These are phyloP conservation scores for Tagetes patula DNA, from an alignment of 129 eudicot species.

Conservation along the genomic window DNA sequence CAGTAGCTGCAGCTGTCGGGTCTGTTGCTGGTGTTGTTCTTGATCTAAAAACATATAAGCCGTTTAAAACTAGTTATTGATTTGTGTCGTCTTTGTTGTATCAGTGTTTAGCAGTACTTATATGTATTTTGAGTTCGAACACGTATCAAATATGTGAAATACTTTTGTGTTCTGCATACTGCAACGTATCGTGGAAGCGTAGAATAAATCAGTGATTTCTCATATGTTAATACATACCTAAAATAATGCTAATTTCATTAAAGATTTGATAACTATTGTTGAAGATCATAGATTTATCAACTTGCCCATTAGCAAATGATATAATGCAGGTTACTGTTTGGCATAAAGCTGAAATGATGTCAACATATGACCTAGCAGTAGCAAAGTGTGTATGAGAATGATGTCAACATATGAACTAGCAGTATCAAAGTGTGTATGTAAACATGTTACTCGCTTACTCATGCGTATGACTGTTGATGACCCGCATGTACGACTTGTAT, in stretches of 20 bases:
- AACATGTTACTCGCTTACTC: no score
- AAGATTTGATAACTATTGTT: no score
- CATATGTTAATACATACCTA: not conserved
- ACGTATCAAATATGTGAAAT: not conserved
- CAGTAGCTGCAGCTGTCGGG: conserved; percentile 69
- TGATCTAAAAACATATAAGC: conserved; percentile 51
- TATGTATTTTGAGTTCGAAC: not conserved
- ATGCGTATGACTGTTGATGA: no score
- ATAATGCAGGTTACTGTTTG: no score
- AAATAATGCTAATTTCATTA: not conserved
- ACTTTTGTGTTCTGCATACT: not conserved
- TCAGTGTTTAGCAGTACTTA: not conserved
- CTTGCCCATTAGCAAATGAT: not conserved
- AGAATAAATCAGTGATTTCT: not conserved
- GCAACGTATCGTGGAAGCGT: not conserved
- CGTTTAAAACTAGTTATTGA: conserved; percentile 51
- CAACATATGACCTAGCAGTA: no score
- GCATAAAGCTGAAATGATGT: no score
- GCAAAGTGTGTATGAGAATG: no score
- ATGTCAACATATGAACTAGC: no score
- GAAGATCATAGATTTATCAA: no score
- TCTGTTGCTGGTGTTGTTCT: conserved; percentile 53
- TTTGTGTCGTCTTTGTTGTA: conserved; percentile 1
- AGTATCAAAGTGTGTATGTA: no score
- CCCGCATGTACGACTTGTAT: no score